Evolutionary conservation across 805 yeast genomes (phyloP), one percentile per base, ranked within the genome.

Genomic region (Metschnikowia lunata): DNA sequence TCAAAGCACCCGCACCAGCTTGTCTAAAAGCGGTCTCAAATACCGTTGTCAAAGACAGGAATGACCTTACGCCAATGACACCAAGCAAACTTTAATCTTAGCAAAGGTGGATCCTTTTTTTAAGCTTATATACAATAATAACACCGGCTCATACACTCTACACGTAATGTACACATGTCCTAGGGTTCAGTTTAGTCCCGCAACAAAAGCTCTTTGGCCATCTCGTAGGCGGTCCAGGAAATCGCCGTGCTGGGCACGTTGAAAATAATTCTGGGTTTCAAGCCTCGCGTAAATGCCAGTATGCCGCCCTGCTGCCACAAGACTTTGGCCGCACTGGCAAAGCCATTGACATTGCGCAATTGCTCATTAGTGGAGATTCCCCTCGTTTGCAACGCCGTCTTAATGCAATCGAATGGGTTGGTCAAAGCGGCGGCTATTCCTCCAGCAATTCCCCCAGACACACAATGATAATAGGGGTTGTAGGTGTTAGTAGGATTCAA

Each of bases 221-320:
- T 87, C 64, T 91, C 99, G 65, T 91, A 91, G 26, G 96, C 88
- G 1, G 98, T 91, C 98, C 98, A 91, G 52, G 95, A 83, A 49
- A 91, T 89, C 15, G 98, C 98, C 8, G 98, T 91, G 37, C 95
- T 82, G 18, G 99, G 99, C 62, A 91, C 89, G 64, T 89, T 89
- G 53, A 93, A 85, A 29, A 91, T 82, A 44, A 93, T 82, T 65
- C 99, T 80, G 37, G 99, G 97, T 58, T 83, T 81, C 58, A 88
- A 72, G 14, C 99, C 99, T 54, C 95, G 76, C 57, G 76, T 61
- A 62, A 93, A 93, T 0, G 95, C 93, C 14, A 55, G 51, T 51
- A 72, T 58, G 7, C 90, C 90, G 37, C 80, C 80, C 37, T 73
- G 71, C 45, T 68, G 58, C 56, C 79, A 82, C 43, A 91, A 76